Evolutionary conservation across 1,284 basidiomycete genomes (phyloP).

Genomic region (Ceratobasidium sp.): DNA sequence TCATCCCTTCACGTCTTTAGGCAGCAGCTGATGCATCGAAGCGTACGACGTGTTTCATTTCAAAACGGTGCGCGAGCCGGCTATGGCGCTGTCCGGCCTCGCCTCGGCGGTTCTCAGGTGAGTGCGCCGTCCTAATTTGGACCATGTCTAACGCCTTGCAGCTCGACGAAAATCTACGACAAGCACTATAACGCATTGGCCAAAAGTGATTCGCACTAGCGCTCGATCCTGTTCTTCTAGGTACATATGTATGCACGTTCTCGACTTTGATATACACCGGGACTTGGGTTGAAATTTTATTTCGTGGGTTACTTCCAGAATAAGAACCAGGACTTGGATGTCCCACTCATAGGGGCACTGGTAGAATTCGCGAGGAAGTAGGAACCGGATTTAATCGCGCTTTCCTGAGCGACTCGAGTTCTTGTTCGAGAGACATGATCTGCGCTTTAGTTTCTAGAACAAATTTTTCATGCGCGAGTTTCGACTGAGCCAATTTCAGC

Average conservation of each 20-base stretch:
- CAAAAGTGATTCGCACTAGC: slow-evolving; percentile 49
- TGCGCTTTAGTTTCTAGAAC: slow-evolving; percentile 63
- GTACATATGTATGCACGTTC: slow-evolving; percentile 29
- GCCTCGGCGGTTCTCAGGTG: slow-evolving; percentile 74
- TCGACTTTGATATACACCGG: too few species aligned
- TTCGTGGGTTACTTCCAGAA: too few species aligned
- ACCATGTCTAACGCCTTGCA: too few species aligned
- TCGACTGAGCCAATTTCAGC: slow-evolving; percentile 29
- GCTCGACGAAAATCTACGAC: slow-evolving; percentile 72
- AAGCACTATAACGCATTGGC: slow-evolving; percentile 65
- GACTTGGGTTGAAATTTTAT: too few species aligned
- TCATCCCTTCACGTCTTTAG: slow-evolving; percentile 42
- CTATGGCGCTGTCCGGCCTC: slow-evolving; percentile 71
- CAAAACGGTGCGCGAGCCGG: slow-evolving; percentile 62
- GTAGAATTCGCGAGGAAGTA: slow-evolving; percentile 20
- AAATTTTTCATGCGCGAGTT: slow-evolving; percentile 65
- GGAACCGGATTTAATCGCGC: neutral
- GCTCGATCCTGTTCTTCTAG: slow-evolving; percentile 20
- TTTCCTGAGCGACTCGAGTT: slow-evolving; percentile 55
- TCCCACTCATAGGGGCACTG: neutral
- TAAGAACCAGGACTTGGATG: slow-evolving; percentile 10
- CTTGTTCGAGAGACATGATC: slow-evolving; percentile 62
- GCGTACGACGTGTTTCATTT: slow-evolving; percentile 65
- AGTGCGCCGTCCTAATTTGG: slow-evolving; percentile 41
- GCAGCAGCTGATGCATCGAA: slow-evolving; percentile 50